Evolutionary conservation across 2,329 filamentous ascomycete genomes (phyloP), one percentile per base, ranked within the genome.

Genomic region (Trichoderma asperellum): DNA sequence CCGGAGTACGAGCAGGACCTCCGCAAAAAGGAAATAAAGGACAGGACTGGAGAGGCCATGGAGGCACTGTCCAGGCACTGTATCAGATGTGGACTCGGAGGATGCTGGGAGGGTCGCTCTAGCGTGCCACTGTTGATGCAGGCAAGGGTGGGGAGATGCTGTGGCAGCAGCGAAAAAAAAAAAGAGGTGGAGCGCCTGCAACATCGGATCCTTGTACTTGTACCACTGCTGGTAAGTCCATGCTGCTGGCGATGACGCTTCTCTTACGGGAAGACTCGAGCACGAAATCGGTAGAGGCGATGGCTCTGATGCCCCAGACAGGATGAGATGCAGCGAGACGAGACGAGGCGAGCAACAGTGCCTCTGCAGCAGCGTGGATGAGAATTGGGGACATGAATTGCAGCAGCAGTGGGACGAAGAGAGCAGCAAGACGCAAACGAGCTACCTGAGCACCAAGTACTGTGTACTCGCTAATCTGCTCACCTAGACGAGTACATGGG

Each of bases 71-170:
- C 2, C 11, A 18, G 5, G 1, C 66, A 68, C 66, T 69, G 68
- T 65, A 59, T 55, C 61, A 55, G 16, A 34, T 58, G 52, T 59
- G 68, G 68, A 16, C 55, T 29, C 60, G 3, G 21, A 56, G 61
- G 53, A 32, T 57, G 59, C 35, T 6, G 49, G 66, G n/a, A 40
- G 58, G 52, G 59, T 55, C 35, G 21, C 62, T 69, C 40, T 70
- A 70, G 68, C 68, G 68, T 70, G 68, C 68, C 68, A 70, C 68
- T 70, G 68, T 52, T 40, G 49, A 70, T 70, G 68, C 65, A 68
- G 34, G 57, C 57, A 37, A 29, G 35, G 56, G 49, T 43, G 49
- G 59, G 68, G 59, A 56, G 59, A 63, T 63, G 63, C 58, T 62
- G 49, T 68, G 49, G 65, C 47, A 21, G 47, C 40, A 47, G 61